phyloP scores from a whole-genome alignment of 768 basidiomycete species.

The Russula sp. region DNA sequence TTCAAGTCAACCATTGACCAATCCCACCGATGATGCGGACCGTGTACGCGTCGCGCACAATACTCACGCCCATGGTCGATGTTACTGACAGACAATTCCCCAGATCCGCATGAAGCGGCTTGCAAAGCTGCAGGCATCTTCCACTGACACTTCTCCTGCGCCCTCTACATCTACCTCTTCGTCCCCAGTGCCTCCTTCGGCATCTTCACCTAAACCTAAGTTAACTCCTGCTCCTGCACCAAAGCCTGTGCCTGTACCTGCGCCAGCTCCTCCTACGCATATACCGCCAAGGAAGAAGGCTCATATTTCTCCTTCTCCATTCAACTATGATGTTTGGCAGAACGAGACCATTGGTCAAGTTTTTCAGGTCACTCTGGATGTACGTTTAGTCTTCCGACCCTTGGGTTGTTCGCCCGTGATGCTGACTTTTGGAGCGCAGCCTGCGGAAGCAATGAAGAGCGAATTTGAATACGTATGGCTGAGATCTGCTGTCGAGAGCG shows the following conservation, averaged over 20 bases:
- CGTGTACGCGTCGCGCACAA: slow-evolving; percentile 39
- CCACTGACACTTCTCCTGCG: slow-evolving; percentile 25
- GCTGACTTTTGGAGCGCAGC: slow-evolving; percentile 13
- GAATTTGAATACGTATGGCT: slow-evolving; percentile 20
- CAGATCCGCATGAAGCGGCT: slow-evolving; percentile 92
- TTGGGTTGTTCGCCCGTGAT: background rate
- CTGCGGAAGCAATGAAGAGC: slow-evolving; percentile 15
- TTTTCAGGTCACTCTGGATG: slow-evolving; percentile 74
- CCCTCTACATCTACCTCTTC: slow-evolving; percentile 34
- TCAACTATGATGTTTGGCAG: slow-evolving; percentile 66
- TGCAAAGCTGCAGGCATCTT: slow-evolving; percentile 63
- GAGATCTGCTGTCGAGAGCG: slow-evolving; percentile 18
- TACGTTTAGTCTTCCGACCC: slow-evolving; percentile 32
- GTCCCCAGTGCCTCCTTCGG: slow-evolving; percentile 26
- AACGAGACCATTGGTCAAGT: slow-evolving; percentile 57
- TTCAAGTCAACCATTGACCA: slow-evolving; percentile 20
- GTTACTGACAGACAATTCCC: background rate
- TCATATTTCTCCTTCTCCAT: slow-evolving; percentile 30
- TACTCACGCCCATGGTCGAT: background rate
- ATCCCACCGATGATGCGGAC: slow-evolving; percentile 73
- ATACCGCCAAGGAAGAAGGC: slow-evolving; percentile 45
- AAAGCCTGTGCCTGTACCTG: slow-evolving; percentile 25
- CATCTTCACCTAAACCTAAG: slow-evolving; percentile 30
- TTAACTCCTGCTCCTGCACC: slow-evolving; percentile 23
- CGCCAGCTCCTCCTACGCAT: slow-evolving; percentile 26